phyloP scores from a whole-genome alignment of 345 rosid genomes.

The Pistacia atlantica region DNA sequence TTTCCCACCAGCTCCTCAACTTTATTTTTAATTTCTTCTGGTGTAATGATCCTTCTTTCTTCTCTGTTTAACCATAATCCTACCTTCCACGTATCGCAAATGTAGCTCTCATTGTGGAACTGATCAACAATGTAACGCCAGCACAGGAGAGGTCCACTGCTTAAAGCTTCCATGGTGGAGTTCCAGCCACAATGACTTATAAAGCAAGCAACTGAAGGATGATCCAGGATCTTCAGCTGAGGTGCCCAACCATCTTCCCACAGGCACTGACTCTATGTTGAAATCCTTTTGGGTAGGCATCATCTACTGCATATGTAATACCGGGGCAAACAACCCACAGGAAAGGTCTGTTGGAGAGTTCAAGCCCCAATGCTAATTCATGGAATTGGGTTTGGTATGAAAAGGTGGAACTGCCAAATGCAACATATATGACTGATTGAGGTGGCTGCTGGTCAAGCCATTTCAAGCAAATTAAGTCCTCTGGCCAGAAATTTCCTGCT shows the following conservation, averaged over 20 bases:
- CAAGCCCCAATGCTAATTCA: conserved; percentile 9
- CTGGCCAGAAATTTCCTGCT: background rate
- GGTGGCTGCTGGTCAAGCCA: conserved; percentile 12
- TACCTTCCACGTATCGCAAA: background rate
- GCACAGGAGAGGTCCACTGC: conserved; percentile 3
- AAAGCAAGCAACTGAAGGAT: conserved; percentile 14
- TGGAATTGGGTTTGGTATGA: background rate
- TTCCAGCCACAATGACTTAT: conserved; percentile 9
- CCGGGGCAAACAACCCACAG: background rate
- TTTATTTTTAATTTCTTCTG: conserved; percentile 4
- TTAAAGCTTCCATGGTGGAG: conserved; percentile 8
- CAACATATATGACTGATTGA: conserved; percentile 6
- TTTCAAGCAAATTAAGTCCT: background rate
- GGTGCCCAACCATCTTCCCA: conserved; percentile 7
- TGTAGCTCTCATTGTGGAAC: background rate
- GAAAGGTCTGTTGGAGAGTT: conserved; percentile 7
- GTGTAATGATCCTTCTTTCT: background rate
- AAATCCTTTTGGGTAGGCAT: background rate
- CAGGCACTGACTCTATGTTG: background rate
- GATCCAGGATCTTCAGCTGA: background rate
- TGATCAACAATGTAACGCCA: conserved; percentile 12
- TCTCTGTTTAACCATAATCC: background rate
- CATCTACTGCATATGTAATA: background rate
- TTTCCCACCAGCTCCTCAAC: background rate
- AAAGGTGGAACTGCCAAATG: background rate